Percentiles rank a stretch among this genome's conserved stretches.
These are phyloP conservation scores for Arthrobotrys sinensis DNA, from an alignment of 2,329 filamentous ascomycete genomes.

Conservation along the genomic window DNA sequence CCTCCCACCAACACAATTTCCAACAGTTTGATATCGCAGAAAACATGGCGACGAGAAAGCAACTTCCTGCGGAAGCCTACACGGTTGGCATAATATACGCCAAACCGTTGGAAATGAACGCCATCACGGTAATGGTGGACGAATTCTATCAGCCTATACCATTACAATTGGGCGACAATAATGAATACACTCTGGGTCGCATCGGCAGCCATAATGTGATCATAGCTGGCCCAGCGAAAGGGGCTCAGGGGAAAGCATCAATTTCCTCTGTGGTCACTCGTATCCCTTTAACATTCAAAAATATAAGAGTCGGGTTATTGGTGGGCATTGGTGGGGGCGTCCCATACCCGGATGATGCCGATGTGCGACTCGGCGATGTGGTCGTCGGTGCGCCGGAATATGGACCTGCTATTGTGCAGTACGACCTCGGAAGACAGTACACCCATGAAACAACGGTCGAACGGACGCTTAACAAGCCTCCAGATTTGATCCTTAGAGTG, in stretches of 20 bases:
- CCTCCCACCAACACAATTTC: too few species aligned
- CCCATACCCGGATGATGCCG: neutral
- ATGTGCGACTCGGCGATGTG: slow-evolving; percentile 31
- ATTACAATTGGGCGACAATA: slow-evolving; percentile 9
- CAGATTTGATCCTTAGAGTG: too few species aligned
- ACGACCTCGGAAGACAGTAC: slow-evolving; percentile 25
- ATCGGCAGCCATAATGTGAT: slow-evolving; percentile 39
- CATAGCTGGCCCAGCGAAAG: slow-evolving; percentile 12
- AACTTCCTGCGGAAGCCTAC: slow-evolving; percentile 5
- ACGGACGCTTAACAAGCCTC: slow-evolving; percentile 4
- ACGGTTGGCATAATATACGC: slow-evolving; percentile 26
- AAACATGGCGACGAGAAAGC: too few species aligned
- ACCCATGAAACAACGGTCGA: neutral
- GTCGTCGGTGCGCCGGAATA: slow-evolving; percentile 28
- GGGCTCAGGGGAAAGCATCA: neutral
- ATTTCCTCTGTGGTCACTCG: neutral
- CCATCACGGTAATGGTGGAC: slow-evolving; percentile 21
- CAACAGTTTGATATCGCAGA: too few species aligned
- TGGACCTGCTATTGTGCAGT: slow-evolving; percentile 22
- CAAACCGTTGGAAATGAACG: slow-evolving; percentile 19
- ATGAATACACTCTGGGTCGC: slow-evolving; percentile 13
- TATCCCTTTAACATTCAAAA: slow-evolving; percentile 4
- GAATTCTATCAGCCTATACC: neutral
- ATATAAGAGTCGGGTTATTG: slow-evolving; percentile 5
- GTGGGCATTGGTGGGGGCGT: slow-evolving; percentile 29